A percentile compares a stretch with the other conserved stretches of the same genome.
These are phyloP conservation scores for Ogataea degrootiae DNA, from an alignment of 805 yeast genomes.

Conservation along the genomic window DNA sequence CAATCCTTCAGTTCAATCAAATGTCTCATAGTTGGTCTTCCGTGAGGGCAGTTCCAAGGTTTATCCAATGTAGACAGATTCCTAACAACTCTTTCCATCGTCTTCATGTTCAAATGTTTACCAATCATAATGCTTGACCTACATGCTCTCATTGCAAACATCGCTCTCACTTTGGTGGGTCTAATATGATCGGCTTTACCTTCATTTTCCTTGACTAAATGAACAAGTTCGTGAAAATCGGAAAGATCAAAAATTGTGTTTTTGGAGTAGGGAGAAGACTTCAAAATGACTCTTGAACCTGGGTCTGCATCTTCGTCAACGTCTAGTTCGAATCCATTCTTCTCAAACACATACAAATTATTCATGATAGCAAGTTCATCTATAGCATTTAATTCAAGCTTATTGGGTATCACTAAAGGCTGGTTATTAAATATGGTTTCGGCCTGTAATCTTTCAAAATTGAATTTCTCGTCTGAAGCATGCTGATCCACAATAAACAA, in stretches of 20 bases:
- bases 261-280: conserved; percentile 71
- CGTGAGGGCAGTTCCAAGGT: conserved; percentile 98
- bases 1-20: conserved; percentile 55
- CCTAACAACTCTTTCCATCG: conserved; percentile 66
- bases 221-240: conserved; percentile 76
- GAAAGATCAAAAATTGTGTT: conserved; percentile 57
- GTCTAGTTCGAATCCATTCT: conserved; percentile 71
- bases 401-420: conserved; percentile 56
- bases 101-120: conserved; percentile 46
- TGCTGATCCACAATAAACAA: conserved; percentile 93
- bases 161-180: conserved; percentile 73
- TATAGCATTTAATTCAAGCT: conserved; percentile 62
- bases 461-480: conserved; percentile 94
- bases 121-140: conserved; percentile 94
- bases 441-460: conserved; percentile 68
- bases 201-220: conserved; percentile 54
- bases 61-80: conserved; percentile 70
- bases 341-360: conserved; percentile 48
- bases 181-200: conserved; percentile 37
- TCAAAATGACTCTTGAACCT: conserved; percentile 51
- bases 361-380: conserved; percentile 75
- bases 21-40: conserved; percentile 95
- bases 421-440: conserved; percentile 61
- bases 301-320: conserved; percentile 47
- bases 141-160: conserved; percentile 96